Base-by-base conservation (phyloP, 345 rosid genomes). In the Jatropha curcas region DNA sequence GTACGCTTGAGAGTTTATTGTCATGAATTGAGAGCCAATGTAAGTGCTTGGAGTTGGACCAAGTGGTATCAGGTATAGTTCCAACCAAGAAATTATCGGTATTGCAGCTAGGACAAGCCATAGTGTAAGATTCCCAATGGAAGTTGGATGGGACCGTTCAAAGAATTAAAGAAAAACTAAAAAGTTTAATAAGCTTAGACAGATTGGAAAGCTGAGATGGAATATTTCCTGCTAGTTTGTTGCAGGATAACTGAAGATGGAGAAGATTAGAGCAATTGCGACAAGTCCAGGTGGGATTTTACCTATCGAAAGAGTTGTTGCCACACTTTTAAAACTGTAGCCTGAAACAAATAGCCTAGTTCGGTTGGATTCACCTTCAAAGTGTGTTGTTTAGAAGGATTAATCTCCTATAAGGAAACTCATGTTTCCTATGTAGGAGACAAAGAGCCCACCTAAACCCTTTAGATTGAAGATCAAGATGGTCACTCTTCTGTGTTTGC, bases 131-230 rank as follows among this genome's bases (percentile, higher is more conserved):
- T 62, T 34, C 27, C 74, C 77, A 1, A 68, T 25, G 35, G 64
- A 73, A 35, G 45, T 17, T 24, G 77, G 81, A 77, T 53, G 24
- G 12, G 41, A 61, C 74, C 81, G 7, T 20, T 65, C 4, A 79
- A 60, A 58, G 70, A 25, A 60, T 79, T 79, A 0, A 0, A 0
- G 4, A n/a, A 1, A 2, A 0, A 74, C 3, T 1, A 1, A 25
- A 1, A 79, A 17, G n/a, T 7, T 5, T 0, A 17, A 14, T 28
- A 6, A 78, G 75, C n/a, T 70, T 69, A 8, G 55, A 22, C 28
- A 79, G 37, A 7, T 37, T 59, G 14, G 13, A 53, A 51, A 79
- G 57, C 53, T 70, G 58, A 1, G 5, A 0, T 22, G 82, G 79
- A 35, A 79, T 56, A 4, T 27, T 71, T 17, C 76, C 76, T 31